Percentiles rank a stretch among this genome's conserved stretches.
Evolutionary conservation across 176 grass and related monocot species (phyloP).

Genomic region (Lolium multiflorum): DNA sequence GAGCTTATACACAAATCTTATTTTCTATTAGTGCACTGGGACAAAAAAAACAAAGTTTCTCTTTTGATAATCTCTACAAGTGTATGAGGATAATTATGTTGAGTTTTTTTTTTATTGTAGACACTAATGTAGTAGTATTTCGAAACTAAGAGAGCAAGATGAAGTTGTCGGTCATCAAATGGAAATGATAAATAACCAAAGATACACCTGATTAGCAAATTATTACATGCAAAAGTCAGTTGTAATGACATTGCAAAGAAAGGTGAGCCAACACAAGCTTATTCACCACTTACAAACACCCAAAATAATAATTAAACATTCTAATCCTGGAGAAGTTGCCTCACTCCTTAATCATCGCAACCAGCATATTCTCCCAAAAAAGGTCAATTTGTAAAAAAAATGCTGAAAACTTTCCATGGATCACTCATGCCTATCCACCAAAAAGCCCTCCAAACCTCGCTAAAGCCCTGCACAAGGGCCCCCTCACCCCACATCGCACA

Average conservation of each 20-base stretch:
- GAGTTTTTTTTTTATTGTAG: too few relatives aligned
- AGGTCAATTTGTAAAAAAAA: not conserved
- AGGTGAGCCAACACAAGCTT: not conserved
- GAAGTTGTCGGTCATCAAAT: too few relatives aligned
- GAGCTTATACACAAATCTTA: too few relatives aligned
- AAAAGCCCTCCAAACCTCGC: slow-evolving; percentile 40
- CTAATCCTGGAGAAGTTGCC: not conserved
- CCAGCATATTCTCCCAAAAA: not conserved
- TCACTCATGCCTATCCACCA: not conserved
- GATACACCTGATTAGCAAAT: not conserved
- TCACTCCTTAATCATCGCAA: slow-evolving; percentile 3
- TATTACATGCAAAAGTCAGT: not conserved
- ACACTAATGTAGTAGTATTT: too few relatives aligned
- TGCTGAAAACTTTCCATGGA: not conserved
- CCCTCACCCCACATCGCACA: not conserved
- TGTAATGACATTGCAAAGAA: too few relatives aligned
- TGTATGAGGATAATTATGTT: too few relatives aligned
- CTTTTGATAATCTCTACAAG: too few relatives aligned
- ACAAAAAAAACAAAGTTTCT: too few relatives aligned
- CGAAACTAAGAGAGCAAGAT: too few relatives aligned
- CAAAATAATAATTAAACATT: not conserved
- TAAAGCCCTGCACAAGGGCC: slow-evolving; percentile 38
- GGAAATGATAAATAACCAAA: not conserved
- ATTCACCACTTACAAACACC: not conserved
- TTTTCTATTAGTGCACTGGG: too few relatives aligned